Conservation (phyloP, 371 early-diverging fungal genomes). For the Fennellomyces sp. region DNA sequence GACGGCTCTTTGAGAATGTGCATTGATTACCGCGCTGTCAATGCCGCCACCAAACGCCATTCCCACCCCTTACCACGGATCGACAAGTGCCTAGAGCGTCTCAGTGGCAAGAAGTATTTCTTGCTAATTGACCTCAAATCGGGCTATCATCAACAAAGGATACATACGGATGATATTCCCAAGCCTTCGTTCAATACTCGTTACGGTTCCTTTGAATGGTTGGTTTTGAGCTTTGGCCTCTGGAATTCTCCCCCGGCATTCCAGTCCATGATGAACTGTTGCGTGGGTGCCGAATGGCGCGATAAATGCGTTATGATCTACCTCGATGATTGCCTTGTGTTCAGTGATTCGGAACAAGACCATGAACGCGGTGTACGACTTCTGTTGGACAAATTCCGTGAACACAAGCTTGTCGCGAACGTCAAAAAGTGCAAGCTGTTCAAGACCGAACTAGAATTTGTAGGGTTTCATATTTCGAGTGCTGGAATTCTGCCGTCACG, state of each 20-base stretch:
- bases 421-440: constrained; percentile 56
- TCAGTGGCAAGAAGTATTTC: background rate
- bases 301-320: constrained; percentile 35
- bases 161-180: constrained; percentile 10
- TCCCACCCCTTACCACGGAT: too few species aligned
- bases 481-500: constrained; percentile 26
- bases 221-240: too few species aligned
- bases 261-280: background rate
- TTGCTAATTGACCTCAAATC: background rate
- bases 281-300: constrained; percentile 27
- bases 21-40: constrained; percentile 38
- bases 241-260: background rate
- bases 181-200: constrained; percentile 25
- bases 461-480: constrained; percentile 40
- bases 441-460: constrained; percentile 30
- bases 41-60: constrained; percentile 33
- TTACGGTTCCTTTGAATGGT: constrained; percentile 9
- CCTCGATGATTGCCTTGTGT: constrained; percentile 28
- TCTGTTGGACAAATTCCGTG: constrained; percentile 34
- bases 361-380: constrained; percentile 10
- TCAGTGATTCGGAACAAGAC: constrained; percentile 18
- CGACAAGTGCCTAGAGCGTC: too few species aligned
- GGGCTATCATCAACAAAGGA: background rate
- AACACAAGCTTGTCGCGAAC: constrained; percentile 37
- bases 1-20: constrained; percentile 48